Conservation (phyloP, 208 protist genomes). For the Leptomonas seymouri region DNA sequence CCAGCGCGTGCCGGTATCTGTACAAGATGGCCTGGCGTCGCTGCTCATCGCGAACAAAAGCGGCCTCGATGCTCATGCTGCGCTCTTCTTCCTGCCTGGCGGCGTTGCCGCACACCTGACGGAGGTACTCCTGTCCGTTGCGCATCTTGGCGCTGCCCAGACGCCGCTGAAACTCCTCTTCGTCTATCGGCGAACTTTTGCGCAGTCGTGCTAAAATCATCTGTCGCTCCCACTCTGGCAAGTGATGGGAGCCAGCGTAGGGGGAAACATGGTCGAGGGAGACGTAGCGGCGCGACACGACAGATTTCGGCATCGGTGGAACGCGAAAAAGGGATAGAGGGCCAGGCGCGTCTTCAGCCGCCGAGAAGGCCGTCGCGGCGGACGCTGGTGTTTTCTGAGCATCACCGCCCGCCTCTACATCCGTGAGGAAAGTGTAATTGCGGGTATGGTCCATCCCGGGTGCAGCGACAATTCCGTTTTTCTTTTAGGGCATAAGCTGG, state of each 20-base stretch:
- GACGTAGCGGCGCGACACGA: conserved; percentile 37
- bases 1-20: conserved; percentile 59
- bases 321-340: conserved; percentile 48
- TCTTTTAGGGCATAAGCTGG: too few relatives aligned
- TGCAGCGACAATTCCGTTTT: not conserved
- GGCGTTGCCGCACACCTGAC: conserved; percentile 33
- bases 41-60: conserved; percentile 38
- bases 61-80: conserved; percentile 14
- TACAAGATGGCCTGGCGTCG: conserved; percentile 61
- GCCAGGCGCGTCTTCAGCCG: conserved; percentile 16
- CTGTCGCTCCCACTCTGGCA: conserved; percentile 72
- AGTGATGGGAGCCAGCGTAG: conserved; percentile 19
- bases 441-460: not conserved
- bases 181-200: conserved; percentile 36
- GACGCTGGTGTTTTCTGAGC: not conserved
- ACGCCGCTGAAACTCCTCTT: conserved; percentile 59
- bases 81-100: conserved; percentile 20
- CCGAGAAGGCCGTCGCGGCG: not conserved
- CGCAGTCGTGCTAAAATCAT: conserved; percentile 56
- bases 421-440: conserved; percentile 31
- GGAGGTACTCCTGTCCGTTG: conserved; percentile 54
- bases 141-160: conserved; percentile 36
- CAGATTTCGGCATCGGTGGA: conserved; percentile 39
- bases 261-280: conserved; percentile 21
- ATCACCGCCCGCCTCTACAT: conserved; percentile 11